Base-by-base conservation (phyloP, 2,329 filamentous ascomycete species). In the Colletotrichum godetiae region DNA sequence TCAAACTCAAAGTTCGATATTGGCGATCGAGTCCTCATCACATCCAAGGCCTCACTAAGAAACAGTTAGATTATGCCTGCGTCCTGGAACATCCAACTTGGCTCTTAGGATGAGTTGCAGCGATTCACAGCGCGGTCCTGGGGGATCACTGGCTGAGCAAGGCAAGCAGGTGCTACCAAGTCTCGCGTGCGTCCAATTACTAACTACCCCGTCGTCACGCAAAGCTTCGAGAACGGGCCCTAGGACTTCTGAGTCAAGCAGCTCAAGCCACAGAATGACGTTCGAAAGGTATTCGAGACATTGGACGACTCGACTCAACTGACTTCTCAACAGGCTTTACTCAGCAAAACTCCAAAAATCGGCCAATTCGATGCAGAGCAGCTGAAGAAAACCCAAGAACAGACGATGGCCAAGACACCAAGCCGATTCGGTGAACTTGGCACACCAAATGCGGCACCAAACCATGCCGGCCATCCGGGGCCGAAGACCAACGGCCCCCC, bases 391-490 rank as follows among this genome's bases (percentile, higher is more conserved):
- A 27, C 13, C 19, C 11, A 64, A 63, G 58, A 64, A 57, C 52
- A 72, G 49, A 72, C 69, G 65, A 68, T 29, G 37, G 69, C 69
- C 69, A 69, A 69, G 65, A 15, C 37, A 58, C 67, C 60, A 52
- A 58, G 53, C 59, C 60, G 19, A 31, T 27, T 55, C 46, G 49
- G n/a, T 19, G 27, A 8, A 52, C 27, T 68, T 35, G 56, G 37
- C 57, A 69, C 19, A 46, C 42, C 37, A 42, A 8, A 29, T 27
- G 65, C 69, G 69, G 65, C 65, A 33, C n/a, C 24, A 53, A 8
- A 37, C 42, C 19, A 4, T 63, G 65, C 69, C 69, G 69, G 24
- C 19, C 13, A 29, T 42, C 65, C 42, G 15, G 42, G 2, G 7
- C 42, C 42, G 42, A 59, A 64, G 59, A 53, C 13, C 19, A 53